Conservation (phyloP, 306 rosid species). For the Aeschynomene evenia region DNA sequence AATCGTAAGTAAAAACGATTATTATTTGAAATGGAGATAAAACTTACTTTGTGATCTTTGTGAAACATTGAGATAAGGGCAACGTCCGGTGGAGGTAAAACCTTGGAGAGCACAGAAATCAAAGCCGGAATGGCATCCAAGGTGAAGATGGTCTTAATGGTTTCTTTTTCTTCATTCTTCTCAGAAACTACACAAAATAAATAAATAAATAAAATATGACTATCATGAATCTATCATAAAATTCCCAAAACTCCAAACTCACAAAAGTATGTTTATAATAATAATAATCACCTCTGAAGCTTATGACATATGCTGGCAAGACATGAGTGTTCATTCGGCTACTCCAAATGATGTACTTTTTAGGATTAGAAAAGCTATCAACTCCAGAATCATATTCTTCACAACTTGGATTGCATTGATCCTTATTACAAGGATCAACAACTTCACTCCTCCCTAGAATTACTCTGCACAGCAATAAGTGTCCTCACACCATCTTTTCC, state of each 20-base stretch:
- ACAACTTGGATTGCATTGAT: conserved; percentile 66
- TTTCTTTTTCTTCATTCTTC: conserved; percentile 39
- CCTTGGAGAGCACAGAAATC: conserved; percentile 68
- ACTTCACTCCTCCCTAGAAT: conserved; percentile 70
- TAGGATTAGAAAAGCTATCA: conserved; percentile 52
- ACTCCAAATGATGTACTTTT: conserved; percentile 67
- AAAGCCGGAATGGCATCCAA: conserved; percentile 78
- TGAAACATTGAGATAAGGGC: conserved; percentile 52
- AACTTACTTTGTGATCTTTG: conserved; percentile 59
- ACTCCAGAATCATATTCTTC: conserved; percentile 72
- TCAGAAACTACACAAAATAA: conserved; percentile 44
- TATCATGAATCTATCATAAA: neutral
- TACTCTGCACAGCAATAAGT: conserved; percentile 72
- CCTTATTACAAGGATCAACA: conserved; percentile 40
- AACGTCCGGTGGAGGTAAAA: conserved; percentile 43
- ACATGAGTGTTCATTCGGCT: conserved; percentile 77
- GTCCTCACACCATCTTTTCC: conserved; percentile 65
- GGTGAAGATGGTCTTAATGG: conserved; percentile 68
- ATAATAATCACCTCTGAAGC: too few relatives aligned
- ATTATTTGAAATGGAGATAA: too few relatives aligned
- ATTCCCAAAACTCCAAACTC: neutral
- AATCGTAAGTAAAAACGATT: too few relatives aligned
- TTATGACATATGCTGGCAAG: conserved; percentile 72
- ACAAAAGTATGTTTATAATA: too few relatives aligned
- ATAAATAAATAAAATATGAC: neutral